Evolutionary conservation across 164 flowering plant genomes (phyloP).

Genomic region (Amborella trichopoda): DNA sequence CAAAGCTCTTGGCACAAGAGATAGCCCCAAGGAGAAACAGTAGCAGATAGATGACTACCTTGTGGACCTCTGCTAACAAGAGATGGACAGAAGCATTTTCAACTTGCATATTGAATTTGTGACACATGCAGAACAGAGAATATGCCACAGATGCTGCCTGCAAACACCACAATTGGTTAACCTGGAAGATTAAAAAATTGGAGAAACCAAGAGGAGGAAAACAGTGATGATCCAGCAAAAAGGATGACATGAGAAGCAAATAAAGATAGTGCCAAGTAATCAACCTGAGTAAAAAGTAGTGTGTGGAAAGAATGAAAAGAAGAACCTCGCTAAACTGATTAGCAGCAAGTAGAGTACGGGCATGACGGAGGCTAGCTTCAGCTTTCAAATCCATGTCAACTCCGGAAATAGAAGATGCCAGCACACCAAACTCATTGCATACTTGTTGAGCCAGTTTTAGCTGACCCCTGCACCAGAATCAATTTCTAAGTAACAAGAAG

Average conservation of each 20-base stretch:
- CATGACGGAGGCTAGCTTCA: constrained; percentile 81
- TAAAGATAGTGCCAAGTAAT: no score
- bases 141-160: constrained; percentile 83
- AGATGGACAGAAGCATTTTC: constrained; percentile 80
- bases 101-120: constrained; percentile 81
- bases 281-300: not conserved
- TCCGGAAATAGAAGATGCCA: constrained; percentile 79
- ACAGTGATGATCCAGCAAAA: no score
- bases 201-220: no score
- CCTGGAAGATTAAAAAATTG: no score
- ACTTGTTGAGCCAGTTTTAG: constrained; percentile 71
- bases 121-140: constrained; percentile 74
- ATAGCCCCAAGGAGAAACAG: not conserved
- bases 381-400: constrained; percentile 85
- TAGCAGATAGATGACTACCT: constrained; percentile 30
- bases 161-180: no score
- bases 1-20: no score
- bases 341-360: constrained; percentile 89
- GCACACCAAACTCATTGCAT: constrained; percentile 80
- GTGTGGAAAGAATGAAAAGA: not conserved
- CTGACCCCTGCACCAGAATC: constrained; percentile 42
- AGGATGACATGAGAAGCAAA: no score
- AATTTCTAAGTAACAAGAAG: not conserved
- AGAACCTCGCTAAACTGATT: constrained; percentile 81
- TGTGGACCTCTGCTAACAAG: constrained; percentile 83